phyloP scores from a whole-genome alignment of 1,139 yeast genomes.

The Pichia sp. region DNA sequence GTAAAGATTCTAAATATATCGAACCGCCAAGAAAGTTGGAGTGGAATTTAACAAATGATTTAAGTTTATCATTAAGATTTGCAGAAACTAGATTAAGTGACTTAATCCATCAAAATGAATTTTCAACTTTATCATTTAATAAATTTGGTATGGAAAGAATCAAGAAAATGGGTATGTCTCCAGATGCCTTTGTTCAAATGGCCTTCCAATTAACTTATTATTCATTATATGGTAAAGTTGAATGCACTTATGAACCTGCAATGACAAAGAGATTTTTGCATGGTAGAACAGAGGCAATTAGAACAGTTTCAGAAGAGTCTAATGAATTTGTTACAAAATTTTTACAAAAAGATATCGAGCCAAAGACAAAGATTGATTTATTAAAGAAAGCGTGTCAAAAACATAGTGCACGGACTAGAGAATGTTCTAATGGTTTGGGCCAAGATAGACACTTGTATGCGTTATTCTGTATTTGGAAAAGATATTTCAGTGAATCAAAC shows the following conservation, averaged over 20 bases:
- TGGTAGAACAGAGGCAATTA: conserved; percentile 88
- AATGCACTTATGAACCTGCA: conserved; percentile 92
- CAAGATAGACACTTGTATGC: conserved; percentile 90
- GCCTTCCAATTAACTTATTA: conserved; percentile 90
- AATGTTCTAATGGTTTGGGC: conserved; percentile 71
- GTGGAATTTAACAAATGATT: conserved; percentile 76
- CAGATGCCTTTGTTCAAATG: conserved; percentile 94
- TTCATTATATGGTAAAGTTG: conserved; percentile 87
- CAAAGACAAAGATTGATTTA: conserved; percentile 52
- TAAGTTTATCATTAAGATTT: conserved; percentile 74
- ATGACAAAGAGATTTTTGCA: conserved; percentile 86
- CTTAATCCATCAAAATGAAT: conserved; percentile 83
- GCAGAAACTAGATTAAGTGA: conserved; percentile 89
- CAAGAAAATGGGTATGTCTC: conserved; percentile 81
- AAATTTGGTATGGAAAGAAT: conserved; percentile 71
- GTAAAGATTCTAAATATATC: background rate
- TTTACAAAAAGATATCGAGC: conserved; percentile 60
- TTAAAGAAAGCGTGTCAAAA: conserved; percentile 62
- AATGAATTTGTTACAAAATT: conserved; percentile 78
- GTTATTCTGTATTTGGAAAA: conserved; percentile 80
- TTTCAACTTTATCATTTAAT: conserved; percentile 71
- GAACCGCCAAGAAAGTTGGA: conserved; percentile 68
- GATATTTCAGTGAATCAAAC: conserved; percentile 45
- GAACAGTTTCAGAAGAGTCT: conserved; percentile 77
- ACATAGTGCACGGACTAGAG: conserved; percentile 63